Conservation (phyloP, 805 yeast species). For the Metschnikowia cerradonensis region DNA sequence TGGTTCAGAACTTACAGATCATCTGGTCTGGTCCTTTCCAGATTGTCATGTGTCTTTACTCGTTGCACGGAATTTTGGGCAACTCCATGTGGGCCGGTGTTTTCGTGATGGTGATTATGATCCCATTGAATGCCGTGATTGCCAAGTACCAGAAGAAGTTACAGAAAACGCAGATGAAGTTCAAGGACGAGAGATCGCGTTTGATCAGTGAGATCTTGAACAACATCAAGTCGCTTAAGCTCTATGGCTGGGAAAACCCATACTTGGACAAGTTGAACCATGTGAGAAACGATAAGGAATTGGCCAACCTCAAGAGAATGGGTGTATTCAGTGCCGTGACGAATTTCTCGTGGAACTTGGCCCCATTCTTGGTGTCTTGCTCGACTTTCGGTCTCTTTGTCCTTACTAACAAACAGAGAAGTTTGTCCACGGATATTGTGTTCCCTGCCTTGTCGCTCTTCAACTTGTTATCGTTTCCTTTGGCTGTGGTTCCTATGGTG, state of each 20-base stretch:
- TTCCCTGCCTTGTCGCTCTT: slow-evolving; percentile 87
- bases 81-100: slow-evolving; percentile 97
- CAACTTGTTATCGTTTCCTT: slow-evolving; percentile 85
- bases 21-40: slow-evolving; percentile 95
- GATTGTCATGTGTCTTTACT: slow-evolving; percentile 66
- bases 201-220: slow-evolving; percentile 82
- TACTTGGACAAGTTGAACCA: slow-evolving; percentile 66
- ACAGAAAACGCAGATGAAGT: slow-evolving; percentile 83
- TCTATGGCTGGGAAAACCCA: slow-evolving; percentile 95
- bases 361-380: slow-evolving; percentile 88
- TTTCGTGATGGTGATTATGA: slow-evolving; percentile 65
- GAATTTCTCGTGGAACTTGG: slow-evolving; percentile 73
- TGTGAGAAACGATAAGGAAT: slow-evolving; percentile 86
- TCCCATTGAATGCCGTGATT: slow-evolving; percentile 72
- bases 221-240: slow-evolving; percentile 86
- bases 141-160: slow-evolving; percentile 64
- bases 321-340: slow-evolving; percentile 69
- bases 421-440: slow-evolving; percentile 85
- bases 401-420: slow-evolving; percentile 48
- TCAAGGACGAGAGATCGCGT: slow-evolving; percentile 89
- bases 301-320: slow-evolving; percentile 68
- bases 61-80: slow-evolving; percentile 72
- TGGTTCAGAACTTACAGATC: slow-evolving; percentile 71
- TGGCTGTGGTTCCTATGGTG: slow-evolving; percentile 88
- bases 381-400: slow-evolving; percentile 83